phyloP scores from a whole-genome alignment of 163 green algal species.

The Chlorella variabilis region DNA sequence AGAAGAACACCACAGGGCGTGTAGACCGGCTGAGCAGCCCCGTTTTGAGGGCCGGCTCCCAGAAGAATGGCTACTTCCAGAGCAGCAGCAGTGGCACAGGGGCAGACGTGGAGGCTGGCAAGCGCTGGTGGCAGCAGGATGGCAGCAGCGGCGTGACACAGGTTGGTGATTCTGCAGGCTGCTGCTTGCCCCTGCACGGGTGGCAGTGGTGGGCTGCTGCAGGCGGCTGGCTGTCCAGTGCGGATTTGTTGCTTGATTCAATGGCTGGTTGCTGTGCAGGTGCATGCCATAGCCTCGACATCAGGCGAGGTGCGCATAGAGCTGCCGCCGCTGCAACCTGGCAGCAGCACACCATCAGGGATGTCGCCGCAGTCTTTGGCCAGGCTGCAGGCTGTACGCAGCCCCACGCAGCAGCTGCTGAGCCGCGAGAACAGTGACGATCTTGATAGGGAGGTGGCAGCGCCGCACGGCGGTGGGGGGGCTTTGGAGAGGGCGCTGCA shows the following conservation, averaged over 20 bases:
- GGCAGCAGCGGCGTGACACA: conserved; percentile 1
- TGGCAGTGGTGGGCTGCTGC: too few relatives aligned
- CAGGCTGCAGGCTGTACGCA: conserved; percentile 20
- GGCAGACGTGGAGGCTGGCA: conserved; percentile 2
- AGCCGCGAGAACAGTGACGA: conserved; percentile 18
- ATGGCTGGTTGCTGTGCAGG: background rate
- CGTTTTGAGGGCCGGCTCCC: conserved; percentile 2
- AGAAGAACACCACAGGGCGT: conserved; percentile 4
- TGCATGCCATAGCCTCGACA: background rate
- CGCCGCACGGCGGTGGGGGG: background rate
- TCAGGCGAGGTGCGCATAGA: background rate
- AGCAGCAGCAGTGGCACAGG: background rate
- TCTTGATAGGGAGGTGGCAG: background rate
- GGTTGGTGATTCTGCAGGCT: background rate
- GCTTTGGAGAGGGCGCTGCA: conserved; percentile 6
- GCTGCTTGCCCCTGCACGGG: background rate
- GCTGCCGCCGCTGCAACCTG: conserved; percentile 7
- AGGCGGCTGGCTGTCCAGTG: too few relatives aligned
- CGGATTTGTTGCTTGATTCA: too few relatives aligned
- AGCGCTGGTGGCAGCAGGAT: conserved; percentile 10
- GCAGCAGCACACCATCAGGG: background rate
- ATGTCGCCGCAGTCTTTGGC: background rate
- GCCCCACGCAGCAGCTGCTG: conserved; percentile 38
- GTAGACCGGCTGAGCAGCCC: conserved; percentile 19
- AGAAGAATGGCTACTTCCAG: background rate